phyloP scores from a whole-genome alignment of 176 grass and related monocot species.

The Dendrocalamus sinicus region DNA sequence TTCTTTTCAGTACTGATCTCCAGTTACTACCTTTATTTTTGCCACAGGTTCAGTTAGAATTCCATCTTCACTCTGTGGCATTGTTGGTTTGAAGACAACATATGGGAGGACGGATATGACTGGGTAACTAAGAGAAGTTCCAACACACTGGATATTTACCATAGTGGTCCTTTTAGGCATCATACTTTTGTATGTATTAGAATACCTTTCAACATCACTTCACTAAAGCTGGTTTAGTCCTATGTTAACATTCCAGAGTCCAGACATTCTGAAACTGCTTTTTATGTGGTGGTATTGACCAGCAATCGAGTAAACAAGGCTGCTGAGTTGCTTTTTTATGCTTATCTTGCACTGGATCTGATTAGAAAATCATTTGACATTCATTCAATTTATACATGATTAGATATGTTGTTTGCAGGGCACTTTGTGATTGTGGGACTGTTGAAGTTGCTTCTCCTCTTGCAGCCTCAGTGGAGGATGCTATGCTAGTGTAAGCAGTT shows the following conservation, averaged over 20 bases:
- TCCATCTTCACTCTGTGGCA: conserved; percentile 94
- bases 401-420: conserved; percentile 52
- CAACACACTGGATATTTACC: background rate
- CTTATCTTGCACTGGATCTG: background rate
- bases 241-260: background rate
- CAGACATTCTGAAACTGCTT: background rate
- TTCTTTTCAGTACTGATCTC: conserved; percentile 30
- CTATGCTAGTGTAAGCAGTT: conserved; percentile 82
- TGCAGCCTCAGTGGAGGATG: conserved; percentile 82
- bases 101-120: conserved; percentile 80
- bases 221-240: background rate
- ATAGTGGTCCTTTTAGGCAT: background rate
- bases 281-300: conserved; percentile 1
- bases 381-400: conserved; percentile 22
- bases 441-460: conserved; percentile 99
- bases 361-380: background rate
- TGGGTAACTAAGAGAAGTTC: conserved; percentile 63
- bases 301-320: background rate
- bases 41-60: conserved; percentile 93
- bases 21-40: conserved; percentile 27
- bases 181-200: conserved; percentile 5
- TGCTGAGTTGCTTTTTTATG: background rate
- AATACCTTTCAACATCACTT: conserved; percentile 16
- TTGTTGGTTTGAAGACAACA: conserved; percentile 98
- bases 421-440: conserved; percentile 81